Percentiles rank a stretch among this genome's conserved stretches.
Conservation (phyloP, 345 rosid species). For the Moringa oleifera region DNA sequence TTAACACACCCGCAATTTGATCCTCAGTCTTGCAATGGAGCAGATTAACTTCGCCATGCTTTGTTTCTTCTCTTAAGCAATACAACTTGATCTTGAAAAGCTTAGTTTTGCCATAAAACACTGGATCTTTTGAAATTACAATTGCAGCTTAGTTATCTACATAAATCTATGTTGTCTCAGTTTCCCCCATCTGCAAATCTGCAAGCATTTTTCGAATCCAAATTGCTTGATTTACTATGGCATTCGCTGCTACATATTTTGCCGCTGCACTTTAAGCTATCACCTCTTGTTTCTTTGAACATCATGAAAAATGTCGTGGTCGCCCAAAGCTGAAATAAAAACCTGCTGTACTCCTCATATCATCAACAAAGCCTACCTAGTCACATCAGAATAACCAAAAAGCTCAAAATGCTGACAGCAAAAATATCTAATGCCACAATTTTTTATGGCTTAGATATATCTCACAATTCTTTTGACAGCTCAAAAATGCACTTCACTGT, state of each 20-base stretch:
- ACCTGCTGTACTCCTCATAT: constrained; percentile 1
- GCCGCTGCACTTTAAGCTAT: neutral
- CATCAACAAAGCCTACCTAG: neutral
- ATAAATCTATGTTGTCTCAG: neutral
- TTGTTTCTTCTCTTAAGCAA: neutral
- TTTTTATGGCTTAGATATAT: neutral
- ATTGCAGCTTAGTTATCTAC: constrained; percentile 11
- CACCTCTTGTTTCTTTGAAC: constrained; percentile 11
- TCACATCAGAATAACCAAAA: neutral
- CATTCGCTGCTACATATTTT: neutral
- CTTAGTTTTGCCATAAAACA: constrained; percentile 11
- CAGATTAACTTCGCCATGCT: neutral
- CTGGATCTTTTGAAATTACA: constrained; percentile 3
- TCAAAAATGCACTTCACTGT: neutral
- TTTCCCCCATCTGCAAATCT: neutral
- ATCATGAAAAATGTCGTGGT: neutral
- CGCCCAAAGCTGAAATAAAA: constrained; percentile 2
- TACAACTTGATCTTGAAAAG: constrained; percentile 6
- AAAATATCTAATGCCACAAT: constrained; percentile 1
- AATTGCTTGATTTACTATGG: neutral
- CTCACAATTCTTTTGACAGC: constrained; percentile 5
- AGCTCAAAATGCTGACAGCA: neutral
- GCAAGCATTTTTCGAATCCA: constrained; percentile 6
- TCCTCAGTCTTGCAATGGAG: constrained; percentile 5
- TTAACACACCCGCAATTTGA: constrained; percentile 4